Conservation (phyloP, 441 rosid species). For the Pelargonium myrrhifolium region DNA sequence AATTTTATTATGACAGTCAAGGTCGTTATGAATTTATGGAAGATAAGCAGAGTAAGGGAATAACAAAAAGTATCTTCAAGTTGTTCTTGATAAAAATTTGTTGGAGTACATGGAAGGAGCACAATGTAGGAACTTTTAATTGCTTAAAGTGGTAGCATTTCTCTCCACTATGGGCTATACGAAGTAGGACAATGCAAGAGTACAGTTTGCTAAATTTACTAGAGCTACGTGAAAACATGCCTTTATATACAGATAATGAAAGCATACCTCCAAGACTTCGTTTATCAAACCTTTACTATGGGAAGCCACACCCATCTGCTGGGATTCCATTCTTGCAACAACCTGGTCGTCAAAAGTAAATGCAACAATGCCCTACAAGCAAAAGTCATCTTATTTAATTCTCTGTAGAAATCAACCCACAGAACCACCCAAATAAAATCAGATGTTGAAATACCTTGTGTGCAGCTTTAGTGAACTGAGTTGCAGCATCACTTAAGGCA, state of each 20-base stretch:
- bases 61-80: not conserved
- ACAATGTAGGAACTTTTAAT: not conserved
- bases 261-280: conserved; percentile 85
- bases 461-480: conserved; percentile 97
- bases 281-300: conserved; percentile 89
- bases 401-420: conserved; percentile 13
- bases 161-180: not conserved
- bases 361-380: conserved; percentile 81
- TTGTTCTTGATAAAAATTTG: not conserved
- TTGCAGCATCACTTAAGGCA: conserved; percentile 93
- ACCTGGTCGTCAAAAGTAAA: conserved; percentile 89
- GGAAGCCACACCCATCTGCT: conserved; percentile 59
- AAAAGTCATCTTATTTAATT: conserved; percentile 16
- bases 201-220: not conserved
- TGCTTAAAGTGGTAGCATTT: not conserved
- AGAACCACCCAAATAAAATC: conserved; percentile 11
- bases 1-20: not conserved
- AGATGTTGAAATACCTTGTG: conserved; percentile 63
- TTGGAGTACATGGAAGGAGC: not conserved
- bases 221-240: conserved; percentile 2
- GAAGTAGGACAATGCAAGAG: not conserved
- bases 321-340: conserved; percentile 76
- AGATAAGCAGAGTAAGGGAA: too few species aligned
- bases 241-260: conserved; percentile 6
- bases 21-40: not conserved